A percentile compares a stretch with the other conserved stretches of the same genome.
Evolutionary conservation across 2,329 filamentous ascomycete species (phyloP).

Genomic region (Paecilomyces niveus): DNA sequence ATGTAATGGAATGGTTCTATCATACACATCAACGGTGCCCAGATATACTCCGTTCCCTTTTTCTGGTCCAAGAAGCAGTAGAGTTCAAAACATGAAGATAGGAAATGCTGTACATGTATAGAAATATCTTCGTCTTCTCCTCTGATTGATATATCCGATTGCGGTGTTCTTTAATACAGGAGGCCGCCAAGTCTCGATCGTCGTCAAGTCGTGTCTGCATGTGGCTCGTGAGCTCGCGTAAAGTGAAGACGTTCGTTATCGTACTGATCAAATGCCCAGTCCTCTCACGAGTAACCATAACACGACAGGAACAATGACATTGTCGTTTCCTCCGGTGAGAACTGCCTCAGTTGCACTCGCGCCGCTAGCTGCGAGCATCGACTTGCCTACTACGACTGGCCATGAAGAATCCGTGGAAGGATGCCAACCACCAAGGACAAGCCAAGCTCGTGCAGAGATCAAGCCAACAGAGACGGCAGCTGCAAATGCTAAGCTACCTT

Average conservation of each 20-base stretch:
- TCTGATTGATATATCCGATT: not conserved
- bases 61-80: not conserved
- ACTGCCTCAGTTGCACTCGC: constrained; percentile 93
- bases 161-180: not conserved
- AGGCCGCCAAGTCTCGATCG: not conserved
- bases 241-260: not conserved
- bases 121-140: not conserved
- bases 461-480: constrained; percentile 71
- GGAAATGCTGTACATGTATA: not conserved
- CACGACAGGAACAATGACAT: constrained; percentile 90
- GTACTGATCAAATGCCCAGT: constrained; percentile 34
- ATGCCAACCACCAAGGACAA: constrained; percentile 66
- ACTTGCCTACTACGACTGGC: constrained; percentile 46
- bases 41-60: not conserved
- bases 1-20: not conserved
- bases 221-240: not conserved
- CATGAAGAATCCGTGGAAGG: constrained; percentile 21
- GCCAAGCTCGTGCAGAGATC: constrained; percentile 63
- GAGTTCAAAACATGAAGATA: not conserved
- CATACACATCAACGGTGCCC: not conserved
- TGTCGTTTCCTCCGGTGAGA: constrained; percentile 94
- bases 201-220: not conserved
- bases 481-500: constrained; percentile 77
- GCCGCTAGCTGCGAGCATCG: constrained; percentile 63
- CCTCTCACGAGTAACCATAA: constrained; percentile 89